Evolutionary conservation across 768 basidiomycete species (phyloP), one percentile per base, ranked within the genome.

Genomic region (Sarcomyxa edulis): DNA sequence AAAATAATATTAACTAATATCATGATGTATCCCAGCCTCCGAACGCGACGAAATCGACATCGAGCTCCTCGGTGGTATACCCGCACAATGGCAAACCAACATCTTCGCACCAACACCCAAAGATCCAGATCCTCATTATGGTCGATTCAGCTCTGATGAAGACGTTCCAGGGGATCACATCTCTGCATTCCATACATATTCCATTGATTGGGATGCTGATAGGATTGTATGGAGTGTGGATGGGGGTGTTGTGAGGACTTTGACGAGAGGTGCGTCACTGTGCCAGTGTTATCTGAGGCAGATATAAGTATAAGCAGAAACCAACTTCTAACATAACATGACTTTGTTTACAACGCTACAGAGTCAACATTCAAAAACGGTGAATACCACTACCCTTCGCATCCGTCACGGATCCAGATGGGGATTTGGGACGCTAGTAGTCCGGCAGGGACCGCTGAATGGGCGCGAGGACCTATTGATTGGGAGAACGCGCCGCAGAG

Each of bases 341-440:
- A 14, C 20, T 3, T 32, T 10, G 9, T 30, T 9, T 12, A 14
- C 12, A n/a, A 16, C n/a, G 28, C 12, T 27, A 2, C 40, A 66
- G 64, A 42, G 16, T 42, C 65, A 11, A 62, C 65, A 26, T 47
- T 31, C 11, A 58, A 56, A 32, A 55, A 65, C 34, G 62, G 63
- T 11, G 46, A 44, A 7, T 30, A 46, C 12, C 66, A 63, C 40
- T 71, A 56, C 44, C 68, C 69, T 7, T 48, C 58, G 2, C 61
- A 64, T 35, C 48, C 57, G 6, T 39, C 55, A 19, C 65, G 67
- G 6, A 34, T 69, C 0, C 67, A 69, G 39, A 48, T 71, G 6
- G 69, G 69, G 3, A 69, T 71, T 40, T 71, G 69, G 68, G 69
- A 71, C 41, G 66, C 66, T 5, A 69, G 66, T 35, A 52, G 49